Conservation (phyloP, 208 protist genomes). For the Acanthamoeba lenticulata region DNA sequence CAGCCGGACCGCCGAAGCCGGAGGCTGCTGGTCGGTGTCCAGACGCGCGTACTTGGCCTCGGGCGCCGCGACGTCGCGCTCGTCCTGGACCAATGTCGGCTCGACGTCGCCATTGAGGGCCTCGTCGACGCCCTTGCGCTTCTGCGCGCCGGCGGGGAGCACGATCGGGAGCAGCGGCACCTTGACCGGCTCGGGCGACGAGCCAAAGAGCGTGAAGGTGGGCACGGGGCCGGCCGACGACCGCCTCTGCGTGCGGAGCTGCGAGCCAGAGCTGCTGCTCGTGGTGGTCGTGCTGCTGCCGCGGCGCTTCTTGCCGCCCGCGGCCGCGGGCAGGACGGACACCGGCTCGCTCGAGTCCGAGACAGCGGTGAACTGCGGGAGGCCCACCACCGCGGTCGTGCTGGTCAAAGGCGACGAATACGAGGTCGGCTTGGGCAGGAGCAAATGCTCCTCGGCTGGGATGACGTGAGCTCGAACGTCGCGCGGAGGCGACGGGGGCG, state of each 20-base stretch:
- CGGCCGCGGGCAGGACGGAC: neutral
- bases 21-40: neutral
- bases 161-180: constrained; percentile 27
- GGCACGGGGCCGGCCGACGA: neutral
- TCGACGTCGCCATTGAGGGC: neutral
- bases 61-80: neutral
- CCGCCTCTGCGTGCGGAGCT: neutral
- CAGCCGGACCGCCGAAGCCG: no score
- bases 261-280: neutral
- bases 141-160: neutral
- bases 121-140: neutral
- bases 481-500: constrained; percentile 20
- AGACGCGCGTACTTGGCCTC: neutral
- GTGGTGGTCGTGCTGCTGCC: no score
- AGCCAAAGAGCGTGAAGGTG: constrained; percentile 9
- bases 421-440: neutral
- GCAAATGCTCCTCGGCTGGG: neutral
- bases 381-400: neutral
- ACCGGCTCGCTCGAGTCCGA: neutral
- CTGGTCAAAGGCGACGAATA: neutral
- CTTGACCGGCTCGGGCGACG: constrained; percentile 1
- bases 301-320: no score
- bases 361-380: neutral
- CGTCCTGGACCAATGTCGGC: neutral
- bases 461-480: neutral